phyloP scores from a whole-genome alignment of 2,329 filamentous ascomycete species.

The Pseudogymnoascus sp. region DNA sequence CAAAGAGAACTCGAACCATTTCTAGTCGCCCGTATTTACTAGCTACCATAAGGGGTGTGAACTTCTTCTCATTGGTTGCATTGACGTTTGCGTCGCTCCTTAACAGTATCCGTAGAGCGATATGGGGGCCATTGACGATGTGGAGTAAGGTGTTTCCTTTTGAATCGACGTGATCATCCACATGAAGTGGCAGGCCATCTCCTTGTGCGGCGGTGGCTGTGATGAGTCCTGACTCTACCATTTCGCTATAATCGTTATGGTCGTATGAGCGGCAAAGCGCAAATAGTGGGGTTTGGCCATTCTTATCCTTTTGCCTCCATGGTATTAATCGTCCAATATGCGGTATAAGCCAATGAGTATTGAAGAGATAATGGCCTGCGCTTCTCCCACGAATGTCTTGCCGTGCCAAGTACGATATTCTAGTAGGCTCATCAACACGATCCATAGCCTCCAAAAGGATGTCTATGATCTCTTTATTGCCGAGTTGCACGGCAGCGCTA shows the following conservation, averaged over 20 bases:
- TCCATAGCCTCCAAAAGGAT: slow-evolving; percentile 66
- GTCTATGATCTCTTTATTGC: slow-evolving; percentile 65
- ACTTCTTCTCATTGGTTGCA: slow-evolving; percentile 86
- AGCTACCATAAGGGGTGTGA: slow-evolving; percentile 94
- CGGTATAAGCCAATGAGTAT: slow-evolving; percentile 72
- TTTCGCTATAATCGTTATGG: slow-evolving; percentile 73
- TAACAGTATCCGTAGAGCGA: slow-evolving; percentile 68
- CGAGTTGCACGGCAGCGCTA: slow-evolving; percentile 82
- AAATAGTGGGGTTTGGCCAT: slow-evolving; percentile 95
- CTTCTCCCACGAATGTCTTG: slow-evolving; percentile 84
- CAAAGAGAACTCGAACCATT: slow-evolving; percentile 80
- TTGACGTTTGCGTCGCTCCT: slow-evolving; percentile 94
- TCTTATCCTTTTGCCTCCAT: slow-evolving; percentile 88
- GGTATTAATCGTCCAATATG: slow-evolving; percentile 70
- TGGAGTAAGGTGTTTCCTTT: slow-evolving; percentile 96
- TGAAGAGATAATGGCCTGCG: slow-evolving; percentile 92
- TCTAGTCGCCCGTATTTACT: slow-evolving; percentile 97
- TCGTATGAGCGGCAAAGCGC: slow-evolving; percentile 94
- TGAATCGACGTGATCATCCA: slow-evolving; percentile 85
- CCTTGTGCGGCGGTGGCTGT: slow-evolving; percentile 66
- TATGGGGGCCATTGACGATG: slow-evolving; percentile 77
- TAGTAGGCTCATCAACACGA: slow-evolving; percentile 43
- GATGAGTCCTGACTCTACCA: slow-evolving; percentile 76
- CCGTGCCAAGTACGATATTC: slow-evolving; percentile 61
- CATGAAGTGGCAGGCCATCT: slow-evolving; percentile 71